Evolutionary conservation across 768 basidiomycete genomes (phyloP).

Genomic region (Leccinum pellstonianum): DNA sequence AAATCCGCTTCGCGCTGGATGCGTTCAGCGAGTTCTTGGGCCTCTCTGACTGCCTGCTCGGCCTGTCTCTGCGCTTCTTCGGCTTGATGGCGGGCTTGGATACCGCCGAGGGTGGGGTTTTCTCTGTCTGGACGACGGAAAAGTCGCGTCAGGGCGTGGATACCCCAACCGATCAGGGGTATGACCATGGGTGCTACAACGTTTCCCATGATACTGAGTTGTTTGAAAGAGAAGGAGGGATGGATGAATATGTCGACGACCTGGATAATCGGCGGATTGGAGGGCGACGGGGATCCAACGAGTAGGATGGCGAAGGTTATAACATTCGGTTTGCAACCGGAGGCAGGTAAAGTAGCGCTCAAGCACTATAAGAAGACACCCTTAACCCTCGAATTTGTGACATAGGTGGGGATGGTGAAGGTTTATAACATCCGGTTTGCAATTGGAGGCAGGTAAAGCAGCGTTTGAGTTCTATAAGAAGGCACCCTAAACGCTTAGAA

Average conservation of each 20-base stretch:
- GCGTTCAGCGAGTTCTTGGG: too few relatives aligned
- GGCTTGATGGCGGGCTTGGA: too few relatives aligned
- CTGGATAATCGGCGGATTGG: not conserved
- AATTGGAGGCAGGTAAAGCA: not conserved
- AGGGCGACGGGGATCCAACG: not conserved
- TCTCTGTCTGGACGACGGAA: too few relatives aligned
- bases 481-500: not conserved
- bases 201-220: constrained; percentile 3
- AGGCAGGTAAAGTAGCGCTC: not conserved
- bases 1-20: too few relatives aligned
- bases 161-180: too few relatives aligned
- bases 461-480: not conserved
- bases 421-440: not conserved
- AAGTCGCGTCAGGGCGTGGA: too few relatives aligned
- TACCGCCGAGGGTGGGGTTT: too few relatives aligned
- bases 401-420: not conserved
- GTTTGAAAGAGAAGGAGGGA: not conserved
- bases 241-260: not conserved
- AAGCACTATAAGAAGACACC: not conserved
- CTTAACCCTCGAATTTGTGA: not conserved
- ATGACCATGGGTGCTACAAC: not conserved
- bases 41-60: too few relatives aligned
- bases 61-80: too few relatives aligned
- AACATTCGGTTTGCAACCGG: not conserved
- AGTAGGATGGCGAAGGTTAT: not conserved